Conservation (phyloP, 345 rosid genomes). For the Syzygium aqueum region DNA sequence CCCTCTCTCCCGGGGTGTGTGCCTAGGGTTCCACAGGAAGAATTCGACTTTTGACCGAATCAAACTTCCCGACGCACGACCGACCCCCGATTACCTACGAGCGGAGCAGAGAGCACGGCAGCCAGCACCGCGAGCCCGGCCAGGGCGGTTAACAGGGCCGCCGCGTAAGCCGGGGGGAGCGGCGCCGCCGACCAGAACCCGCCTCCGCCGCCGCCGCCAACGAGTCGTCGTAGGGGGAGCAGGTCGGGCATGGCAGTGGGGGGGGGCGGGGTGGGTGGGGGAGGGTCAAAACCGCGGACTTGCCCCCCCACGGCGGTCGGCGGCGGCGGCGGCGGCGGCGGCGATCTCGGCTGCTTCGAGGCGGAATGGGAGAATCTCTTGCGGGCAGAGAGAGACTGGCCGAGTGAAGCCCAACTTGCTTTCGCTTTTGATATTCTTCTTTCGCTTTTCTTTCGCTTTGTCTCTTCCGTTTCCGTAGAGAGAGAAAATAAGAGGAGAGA, state of each 20-base stretch:
- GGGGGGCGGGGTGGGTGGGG: not conserved
- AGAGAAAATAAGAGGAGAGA: not conserved
- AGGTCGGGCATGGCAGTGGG: not conserved
- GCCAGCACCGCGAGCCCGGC: slow-evolving; percentile 33
- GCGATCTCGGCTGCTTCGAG: not conserved
- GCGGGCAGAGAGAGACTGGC: not conserved
- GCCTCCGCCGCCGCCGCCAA: slow-evolving; percentile 26
- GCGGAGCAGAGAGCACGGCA: slow-evolving; percentile 33
- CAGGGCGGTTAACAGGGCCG: slow-evolving; percentile 29
- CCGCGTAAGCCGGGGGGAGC: slow-evolving; percentile 11
- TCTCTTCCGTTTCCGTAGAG: not conserved
- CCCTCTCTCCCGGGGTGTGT: not conserved
- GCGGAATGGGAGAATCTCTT: not conserved
- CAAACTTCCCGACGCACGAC: not conserved
- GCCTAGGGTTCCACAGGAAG: not conserved
- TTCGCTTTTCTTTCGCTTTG: not conserved
- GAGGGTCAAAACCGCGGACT: not conserved
- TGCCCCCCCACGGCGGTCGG: not conserved
- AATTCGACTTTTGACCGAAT: not conserved
- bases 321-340: not conserved
- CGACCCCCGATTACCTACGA: slow-evolving; percentile 16
- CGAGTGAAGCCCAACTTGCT: slow-evolving; percentile 7
- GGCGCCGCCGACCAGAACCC: slow-evolving; percentile 30
- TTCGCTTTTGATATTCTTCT: not conserved
- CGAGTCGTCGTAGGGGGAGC: not conserved